Conservation (phyloP, 345 rosid genomes). For the Noccaea bulbosa region DNA sequence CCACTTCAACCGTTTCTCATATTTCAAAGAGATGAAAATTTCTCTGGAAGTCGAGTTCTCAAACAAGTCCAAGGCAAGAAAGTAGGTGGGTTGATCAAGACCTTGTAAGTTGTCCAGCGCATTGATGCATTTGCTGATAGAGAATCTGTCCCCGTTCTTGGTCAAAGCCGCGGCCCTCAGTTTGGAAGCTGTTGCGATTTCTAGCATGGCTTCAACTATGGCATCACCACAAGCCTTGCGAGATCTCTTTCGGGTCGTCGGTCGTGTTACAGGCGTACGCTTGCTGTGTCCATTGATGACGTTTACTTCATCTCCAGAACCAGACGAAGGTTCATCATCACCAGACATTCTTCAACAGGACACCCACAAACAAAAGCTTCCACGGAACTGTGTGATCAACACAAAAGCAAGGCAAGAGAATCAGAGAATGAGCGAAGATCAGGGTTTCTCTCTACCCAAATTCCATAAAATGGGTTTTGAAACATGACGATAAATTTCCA, state of each 20-base stretch:
- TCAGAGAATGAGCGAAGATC: conserved; percentile 1
- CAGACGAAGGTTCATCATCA: conserved; percentile 38
- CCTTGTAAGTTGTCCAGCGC: conserved; percentile 77
- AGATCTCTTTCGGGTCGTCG: conserved; percentile 56
- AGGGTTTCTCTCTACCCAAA: conserved; percentile 2
- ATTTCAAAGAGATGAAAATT: conserved; percentile 69
- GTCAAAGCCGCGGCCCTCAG: conserved; percentile 73
- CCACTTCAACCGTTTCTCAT: conserved; percentile 74
- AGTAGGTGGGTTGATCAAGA: conserved; percentile 65
- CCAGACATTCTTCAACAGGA: conserved; percentile 39
- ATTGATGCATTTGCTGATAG: conserved; percentile 86
- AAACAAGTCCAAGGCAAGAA: conserved; percentile 76
- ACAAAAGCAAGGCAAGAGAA: neutral
- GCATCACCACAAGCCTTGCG: conserved; percentile 83
- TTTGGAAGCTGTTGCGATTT: conserved; percentile 84
- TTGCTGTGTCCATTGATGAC: conserved; percentile 32
- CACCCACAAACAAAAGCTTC: neutral
- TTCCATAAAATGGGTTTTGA: neutral
- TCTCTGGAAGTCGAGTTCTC: conserved; percentile 74
- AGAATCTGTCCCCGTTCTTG: conserved; percentile 71
- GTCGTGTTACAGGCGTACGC: conserved; percentile 8
- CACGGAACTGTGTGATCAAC: neutral
- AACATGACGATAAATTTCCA: too few relatives aligned
- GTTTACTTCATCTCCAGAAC: conserved; percentile 40
- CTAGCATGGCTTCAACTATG: conserved; percentile 88